Conservation (phyloP, 23 red algal species). For the Agarophyton chilense region DNA sequence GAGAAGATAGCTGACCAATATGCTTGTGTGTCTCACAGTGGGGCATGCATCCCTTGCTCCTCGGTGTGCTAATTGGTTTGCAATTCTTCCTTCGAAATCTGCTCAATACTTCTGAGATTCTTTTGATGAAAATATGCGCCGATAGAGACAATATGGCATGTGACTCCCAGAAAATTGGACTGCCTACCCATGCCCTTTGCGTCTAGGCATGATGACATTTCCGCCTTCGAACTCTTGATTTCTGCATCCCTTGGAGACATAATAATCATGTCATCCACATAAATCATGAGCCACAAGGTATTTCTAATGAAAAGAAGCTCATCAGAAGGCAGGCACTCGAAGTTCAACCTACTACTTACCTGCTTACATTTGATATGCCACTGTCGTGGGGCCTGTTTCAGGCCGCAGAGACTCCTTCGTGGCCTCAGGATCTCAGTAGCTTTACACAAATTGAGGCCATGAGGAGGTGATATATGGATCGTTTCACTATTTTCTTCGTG, state of each 20-base stretch:
- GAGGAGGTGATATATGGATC: background rate
- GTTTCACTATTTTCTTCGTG: slow-evolving; percentile 38
- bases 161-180: background rate
- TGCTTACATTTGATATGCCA: slow-evolving; percentile 18
- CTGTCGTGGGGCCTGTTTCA: slow-evolving; percentile 27
- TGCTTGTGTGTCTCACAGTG: background rate
- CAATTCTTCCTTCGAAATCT: slow-evolving; percentile 32
- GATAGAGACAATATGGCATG: background rate
- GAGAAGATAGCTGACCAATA: background rate
- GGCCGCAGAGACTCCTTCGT: slow-evolving; percentile 1
- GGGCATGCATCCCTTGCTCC: background rate
- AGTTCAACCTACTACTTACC: background rate
- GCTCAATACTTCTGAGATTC: background rate
- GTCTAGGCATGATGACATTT: background rate
- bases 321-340: background rate
- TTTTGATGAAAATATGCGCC: slow-evolving; percentile 24
- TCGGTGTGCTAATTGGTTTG: slow-evolving; percentile 26
- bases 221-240: too few relatives aligned
- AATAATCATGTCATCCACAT: too few relatives aligned
- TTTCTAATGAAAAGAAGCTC: background rate
- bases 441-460: background rate
- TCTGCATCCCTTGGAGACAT: too few relatives aligned
- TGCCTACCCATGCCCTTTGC: slow-evolving; percentile 17
- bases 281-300: slow-evolving; percentile 1
- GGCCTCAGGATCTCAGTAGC: background rate